Evolutionary conservation across 495 filamentous ascomycete species (phyloP), one percentile per base, ranked within the genome.

Genomic region (Penicillium lagena): DNA sequence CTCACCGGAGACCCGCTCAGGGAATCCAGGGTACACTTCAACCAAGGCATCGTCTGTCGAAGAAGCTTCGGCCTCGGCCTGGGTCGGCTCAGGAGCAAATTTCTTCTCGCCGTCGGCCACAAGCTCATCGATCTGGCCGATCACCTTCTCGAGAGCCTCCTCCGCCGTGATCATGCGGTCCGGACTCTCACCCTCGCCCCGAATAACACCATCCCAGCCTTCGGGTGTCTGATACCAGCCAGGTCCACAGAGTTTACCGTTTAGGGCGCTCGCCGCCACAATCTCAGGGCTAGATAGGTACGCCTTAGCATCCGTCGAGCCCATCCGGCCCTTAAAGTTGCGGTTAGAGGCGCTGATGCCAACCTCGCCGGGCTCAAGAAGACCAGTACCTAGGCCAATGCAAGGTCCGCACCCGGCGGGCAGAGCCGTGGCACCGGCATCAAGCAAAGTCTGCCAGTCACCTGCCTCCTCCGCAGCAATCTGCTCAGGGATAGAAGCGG

Each of bases 301-400:
- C 0, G 90, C 89, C 50, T 88, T 85, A 0, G 89, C 88, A 6
- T 89, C 81, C 7, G 74, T 81, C 7, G 75, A 81, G 4, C 91
- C 90, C 90, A 96, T 95, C 14, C 91, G 80, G 0, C 89, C 90
- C 66, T 93, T 90, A 73, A 95, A 96, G 63, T 95, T 96, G 13
- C 91, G 81, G 70, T 96, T 96, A 40, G 77, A 83, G 0, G 88
- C 87, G 49, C 77, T 83, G 56, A 96, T 94, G n/a, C 91, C 90
- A 27, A 91, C 82, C 66, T 96, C 88, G 2, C 87, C 87, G 9
- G 80, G 76, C 55, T 96, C 85, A 0, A 96, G 76, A 0, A 96
- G 73, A 8, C 91, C 90, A 1, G 80, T 84, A 5, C 90, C 69
- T 7, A 96, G 77, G 3, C 93, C 91, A 47, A 98, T 96, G 60